phyloP scores from a whole-genome alignment of 495 filamentous ascomycete species.

The Tuber microsphaerosporum region DNA sequence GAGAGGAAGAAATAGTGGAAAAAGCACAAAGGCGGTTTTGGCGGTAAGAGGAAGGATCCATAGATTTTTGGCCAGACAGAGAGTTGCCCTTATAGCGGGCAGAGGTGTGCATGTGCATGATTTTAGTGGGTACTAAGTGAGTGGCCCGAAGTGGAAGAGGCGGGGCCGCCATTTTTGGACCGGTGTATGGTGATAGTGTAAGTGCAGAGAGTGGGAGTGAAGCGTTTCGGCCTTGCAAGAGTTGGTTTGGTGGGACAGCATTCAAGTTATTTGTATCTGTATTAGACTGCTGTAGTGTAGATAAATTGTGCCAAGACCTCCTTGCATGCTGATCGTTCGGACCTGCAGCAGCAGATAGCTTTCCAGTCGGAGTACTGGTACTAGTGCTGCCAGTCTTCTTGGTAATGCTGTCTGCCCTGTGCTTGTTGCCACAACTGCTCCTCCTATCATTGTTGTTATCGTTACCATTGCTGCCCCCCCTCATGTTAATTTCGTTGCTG shows the following conservation, averaged over 20 bases:
- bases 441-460: not conserved
- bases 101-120: constrained; percentile 34
- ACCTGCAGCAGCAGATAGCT: constrained; percentile 36
- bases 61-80: constrained; percentile 17
- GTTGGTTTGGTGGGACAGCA: not conserved
- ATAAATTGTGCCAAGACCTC: constrained; percentile 24
- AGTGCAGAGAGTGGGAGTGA: constrained; percentile 13
- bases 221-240: constrained; percentile 1
- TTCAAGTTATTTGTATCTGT: not conserved
- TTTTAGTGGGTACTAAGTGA: constrained; percentile 35
- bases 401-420: not conserved
- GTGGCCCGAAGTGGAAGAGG: constrained; percentile 30
- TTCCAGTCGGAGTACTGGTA: not conserved
- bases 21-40: constrained; percentile 19
- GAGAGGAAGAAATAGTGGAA: constrained; percentile 3
- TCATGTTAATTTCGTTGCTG: not conserved
- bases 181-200: constrained; percentile 22
- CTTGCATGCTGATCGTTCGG: constrained; percentile 40
- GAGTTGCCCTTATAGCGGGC: constrained; percentile 39
- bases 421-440: not conserved
- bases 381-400: not conserved
- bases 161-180: constrained; percentile 19
- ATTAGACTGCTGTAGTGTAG: constrained; percentile 6
- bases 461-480: not conserved
- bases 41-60: not conserved